phyloP scores from a whole-genome alignment of 1,139 yeast genomes.

The Candida buenavistaensis region DNA sequence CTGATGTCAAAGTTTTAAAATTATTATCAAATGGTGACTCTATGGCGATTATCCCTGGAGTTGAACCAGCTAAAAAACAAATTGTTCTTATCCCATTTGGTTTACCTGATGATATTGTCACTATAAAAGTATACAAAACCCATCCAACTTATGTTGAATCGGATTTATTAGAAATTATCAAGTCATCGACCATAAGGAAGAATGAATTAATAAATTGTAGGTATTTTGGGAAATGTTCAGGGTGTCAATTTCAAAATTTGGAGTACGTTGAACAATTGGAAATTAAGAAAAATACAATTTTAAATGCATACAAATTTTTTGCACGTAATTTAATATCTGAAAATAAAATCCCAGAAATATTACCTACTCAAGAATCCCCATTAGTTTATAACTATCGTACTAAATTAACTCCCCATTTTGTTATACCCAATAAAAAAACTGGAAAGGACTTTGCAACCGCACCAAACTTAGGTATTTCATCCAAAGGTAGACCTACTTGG shows the following conservation, averaged over 20 bases:
- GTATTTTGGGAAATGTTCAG: constrained; percentile 57
- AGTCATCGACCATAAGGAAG: constrained; percentile 50
- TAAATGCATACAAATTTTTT: constrained; percentile 78
- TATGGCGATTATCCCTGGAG: constrained; percentile 60
- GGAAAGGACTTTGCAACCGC: constrained; percentile 35
- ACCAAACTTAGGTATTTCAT: constrained; percentile 88
- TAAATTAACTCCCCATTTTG: constrained; percentile 94
- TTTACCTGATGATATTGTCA: constrained; percentile 79
- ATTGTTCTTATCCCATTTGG: constrained; percentile 77
- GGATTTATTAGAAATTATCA: constrained; percentile 60
- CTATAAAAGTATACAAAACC: constrained; percentile 71
- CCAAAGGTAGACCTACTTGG: constrained; percentile 76
- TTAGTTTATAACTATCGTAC: constrained; percentile 77
- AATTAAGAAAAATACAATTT: constrained; percentile 72
- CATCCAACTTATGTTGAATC: constrained; percentile 76
- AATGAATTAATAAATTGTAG: constrained; percentile 45
- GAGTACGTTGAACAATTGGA: constrained; percentile 69
- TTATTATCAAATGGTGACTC: constrained; percentile 84
- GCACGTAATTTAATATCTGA: constrained; percentile 49
- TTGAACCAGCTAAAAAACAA: constrained; percentile 45
- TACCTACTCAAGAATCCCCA: constrained; percentile 78
- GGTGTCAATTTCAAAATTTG: constrained; percentile 89
- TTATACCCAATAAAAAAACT: constrained; percentile 59
- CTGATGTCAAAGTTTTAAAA: constrained; percentile 55
- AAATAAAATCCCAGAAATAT: constrained; percentile 55